Percentiles rank a stretch among this genome's conserved stretches.
Conservation (phyloP, 2,329 filamentous ascomycete species). For the Botrytis fabae region DNA sequence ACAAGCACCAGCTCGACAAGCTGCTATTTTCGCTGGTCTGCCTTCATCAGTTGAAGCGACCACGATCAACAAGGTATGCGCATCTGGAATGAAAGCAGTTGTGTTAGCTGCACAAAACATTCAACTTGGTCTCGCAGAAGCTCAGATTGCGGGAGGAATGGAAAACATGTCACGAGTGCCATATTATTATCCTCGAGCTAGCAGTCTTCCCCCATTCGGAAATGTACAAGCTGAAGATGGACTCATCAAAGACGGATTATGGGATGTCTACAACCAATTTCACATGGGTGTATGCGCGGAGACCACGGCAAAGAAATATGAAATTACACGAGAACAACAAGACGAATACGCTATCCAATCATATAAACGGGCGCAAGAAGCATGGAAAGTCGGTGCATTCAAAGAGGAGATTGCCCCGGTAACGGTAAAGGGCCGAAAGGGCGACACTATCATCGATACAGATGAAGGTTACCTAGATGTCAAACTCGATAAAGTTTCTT, state of each 20-base stretch:
- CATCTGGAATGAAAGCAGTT: slow-evolving; percentile 91
- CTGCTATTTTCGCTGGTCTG: slow-evolving; percentile 83
- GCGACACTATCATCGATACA: slow-evolving; percentile 72
- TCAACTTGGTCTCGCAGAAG: slow-evolving; percentile 84
- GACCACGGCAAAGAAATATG: slow-evolving; percentile 85
- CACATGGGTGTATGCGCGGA: slow-evolving; percentile 99
- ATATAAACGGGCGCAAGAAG: slow-evolving; percentile 85
- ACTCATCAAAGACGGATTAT: slow-evolving; percentile 89
- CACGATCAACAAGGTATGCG: slow-evolving; percentile 98
- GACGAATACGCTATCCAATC: slow-evolving; percentile 88
- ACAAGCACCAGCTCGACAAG: slow-evolving; percentile 90
- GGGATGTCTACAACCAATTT: slow-evolving; percentile 94
- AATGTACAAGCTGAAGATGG: slow-evolving; percentile 88
- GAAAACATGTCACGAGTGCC: slow-evolving; percentile 96
- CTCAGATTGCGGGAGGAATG: slow-evolving; percentile 92
- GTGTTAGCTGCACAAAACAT: slow-evolving; percentile 90
- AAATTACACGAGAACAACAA: slow-evolving; percentile 80
- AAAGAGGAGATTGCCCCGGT: slow-evolving; percentile 89
- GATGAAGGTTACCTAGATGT: slow-evolving; percentile 90
- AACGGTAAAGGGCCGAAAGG: slow-evolving; percentile 80
- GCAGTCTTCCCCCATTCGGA: slow-evolving; percentile 80
- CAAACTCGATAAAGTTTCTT: slow-evolving; percentile 81
- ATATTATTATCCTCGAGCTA: slow-evolving; percentile 84
- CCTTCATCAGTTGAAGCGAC: slow-evolving; percentile 79
- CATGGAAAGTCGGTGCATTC: slow-evolving; percentile 82